Conservation (phyloP, 768 basidiomycete species). For the Leucogyrophana mollusca region DNA sequence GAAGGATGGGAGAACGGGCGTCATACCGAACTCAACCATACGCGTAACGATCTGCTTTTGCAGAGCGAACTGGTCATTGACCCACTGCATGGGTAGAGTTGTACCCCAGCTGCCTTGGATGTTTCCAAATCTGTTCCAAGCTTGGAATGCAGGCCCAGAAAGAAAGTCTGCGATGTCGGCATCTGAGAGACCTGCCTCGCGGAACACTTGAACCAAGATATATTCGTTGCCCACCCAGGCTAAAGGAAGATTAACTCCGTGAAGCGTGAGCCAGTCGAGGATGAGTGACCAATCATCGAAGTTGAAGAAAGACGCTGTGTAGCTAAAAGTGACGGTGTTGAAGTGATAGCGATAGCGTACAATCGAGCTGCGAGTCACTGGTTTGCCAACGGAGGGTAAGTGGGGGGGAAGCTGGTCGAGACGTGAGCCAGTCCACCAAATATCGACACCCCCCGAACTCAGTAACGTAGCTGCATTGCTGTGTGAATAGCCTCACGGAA, state of each 20-base stretch:
- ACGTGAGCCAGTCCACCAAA: constrained; percentile 34
- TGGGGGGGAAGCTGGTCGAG: constrained; percentile 18
- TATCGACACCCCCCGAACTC: constrained; percentile 26
- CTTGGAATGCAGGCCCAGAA: constrained; percentile 30
- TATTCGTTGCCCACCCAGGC: constrained; percentile 33
- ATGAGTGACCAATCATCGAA: constrained; percentile 29
- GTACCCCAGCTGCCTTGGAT: constrained; percentile 33
- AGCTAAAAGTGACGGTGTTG: constrained; percentile 35
- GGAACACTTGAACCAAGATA: constrained; percentile 28
- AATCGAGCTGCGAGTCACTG: constrained; percentile 25
- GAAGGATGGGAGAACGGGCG: constrained; percentile 31
- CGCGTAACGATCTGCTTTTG: constrained; percentile 26
- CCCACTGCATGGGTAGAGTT: constrained; percentile 26
- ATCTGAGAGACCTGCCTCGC: constrained; percentile 27
- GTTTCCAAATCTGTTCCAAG: constrained; percentile 36
- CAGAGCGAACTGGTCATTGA: constrained; percentile 29
- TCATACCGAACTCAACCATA: constrained; percentile 34
- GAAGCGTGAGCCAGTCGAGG: constrained; percentile 31
- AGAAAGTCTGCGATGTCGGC: constrained; percentile 28
- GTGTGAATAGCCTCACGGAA: not conserved
- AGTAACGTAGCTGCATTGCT: constrained; percentile 21
- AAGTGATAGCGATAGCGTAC: constrained; percentile 32
- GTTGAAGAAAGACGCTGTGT: constrained; percentile 30
- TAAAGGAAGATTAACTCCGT: constrained; percentile 34
- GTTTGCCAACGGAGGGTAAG: constrained; percentile 23